Base-by-base conservation (phyloP, 148 eudicot species). In the Hydrangea macrophylla region DNA sequence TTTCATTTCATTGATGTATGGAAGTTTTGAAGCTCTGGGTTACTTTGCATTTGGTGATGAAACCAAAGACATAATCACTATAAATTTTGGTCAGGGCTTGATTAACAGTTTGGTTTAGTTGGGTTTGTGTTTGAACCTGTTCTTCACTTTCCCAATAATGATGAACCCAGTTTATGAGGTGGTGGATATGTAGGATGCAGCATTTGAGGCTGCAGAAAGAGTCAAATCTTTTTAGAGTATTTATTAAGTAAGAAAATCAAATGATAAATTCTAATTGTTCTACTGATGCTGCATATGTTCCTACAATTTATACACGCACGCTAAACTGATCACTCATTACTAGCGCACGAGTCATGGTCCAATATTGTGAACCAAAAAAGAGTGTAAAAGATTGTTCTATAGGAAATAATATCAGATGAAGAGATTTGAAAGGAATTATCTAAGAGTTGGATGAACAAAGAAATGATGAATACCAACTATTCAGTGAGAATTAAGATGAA, bases 161-260 rank as follows among this genome's bases (percentile, higher is more conserved):
- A 84, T 87, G 92, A 82, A 87, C 80, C 92, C 92, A 6, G 92
- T 87, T 48, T 78, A 68, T 60, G 92, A 87, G 80, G 92, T 87
- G 40, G 69, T 84, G 66, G 87, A 87, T 63, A 70, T 89, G 72
- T 44, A 89, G 70, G 8, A 39, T n/a, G n/a, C n/a, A n/a, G n/a
- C n/a, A n/a, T n/a, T n/a, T n/a, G n/a, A n/a, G n/a, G n/a, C n/a
- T n/a, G n/a, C n/a, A n/a, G n/a, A n/a, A n/a, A n/a, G n/a, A n/a
- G n/a, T n/a, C n/a, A n/a, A n/a, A n/a, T n/a, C n/a, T n/a, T n/a
- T n/a, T n/a, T n/a, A n/a, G n/a, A n/a, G n/a, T n/a, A n/a, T n/a
- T n/a, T n/a, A n/a, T n/a, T n/a, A n/a, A n/a, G n/a, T n/a, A n/a
- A n/a, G n/a, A n/a, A n/a, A n/a, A n/a, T n/a, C n/a, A n/a, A n/a